Conservation (phyloP, 306 rosid genomes). For the Malus sieversii region DNA sequence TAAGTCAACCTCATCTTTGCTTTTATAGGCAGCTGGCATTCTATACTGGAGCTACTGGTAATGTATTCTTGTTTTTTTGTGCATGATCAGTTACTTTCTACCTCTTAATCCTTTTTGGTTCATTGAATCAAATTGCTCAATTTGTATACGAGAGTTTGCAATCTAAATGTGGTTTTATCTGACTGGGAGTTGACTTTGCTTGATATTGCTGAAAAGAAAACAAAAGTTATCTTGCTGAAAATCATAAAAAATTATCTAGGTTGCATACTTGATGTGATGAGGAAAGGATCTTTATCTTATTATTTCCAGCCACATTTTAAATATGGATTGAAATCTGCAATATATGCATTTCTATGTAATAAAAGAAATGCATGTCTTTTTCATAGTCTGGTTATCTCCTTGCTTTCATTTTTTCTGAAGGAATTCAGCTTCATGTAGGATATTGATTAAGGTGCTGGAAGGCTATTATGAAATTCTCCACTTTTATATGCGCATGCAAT, state of each 20-base stretch:
- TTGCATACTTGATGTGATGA: background rate
- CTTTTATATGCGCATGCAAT: background rate
- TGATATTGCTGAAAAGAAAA: background rate
- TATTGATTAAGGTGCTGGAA: too few relatives aligned
- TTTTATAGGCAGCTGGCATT: constrained; percentile 78
- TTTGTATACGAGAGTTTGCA: background rate
- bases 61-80: constrained; percentile 2
- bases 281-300: background rate
- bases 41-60: constrained; percentile 79
- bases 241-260: background rate
- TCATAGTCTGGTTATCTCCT: background rate
- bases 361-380: background rate
- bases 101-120: background rate
- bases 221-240: background rate
- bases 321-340: background rate
- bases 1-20: constrained; percentile 23
- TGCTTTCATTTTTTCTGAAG: background rate
- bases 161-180: too few relatives aligned
- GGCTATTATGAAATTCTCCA: background rate
- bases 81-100: background rate
- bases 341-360: background rate
- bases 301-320: background rate
- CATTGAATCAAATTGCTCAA: background rate
- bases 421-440: background rate
- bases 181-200: background rate